phyloP scores from a whole-genome alignment of 495 filamentous ascomycete genomes.

The Penicillium maclennaniae region DNA sequence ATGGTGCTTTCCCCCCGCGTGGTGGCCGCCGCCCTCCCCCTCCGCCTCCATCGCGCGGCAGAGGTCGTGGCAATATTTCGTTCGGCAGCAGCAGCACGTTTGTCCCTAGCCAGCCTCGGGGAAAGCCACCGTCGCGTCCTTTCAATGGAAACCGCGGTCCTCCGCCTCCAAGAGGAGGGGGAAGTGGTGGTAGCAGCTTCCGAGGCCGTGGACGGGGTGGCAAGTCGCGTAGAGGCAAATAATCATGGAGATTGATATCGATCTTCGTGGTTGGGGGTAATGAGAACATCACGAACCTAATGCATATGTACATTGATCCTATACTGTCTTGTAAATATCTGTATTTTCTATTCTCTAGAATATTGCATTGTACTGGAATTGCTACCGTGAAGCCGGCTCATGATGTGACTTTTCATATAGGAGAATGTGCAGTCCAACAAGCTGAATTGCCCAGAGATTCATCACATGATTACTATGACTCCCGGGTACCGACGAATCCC shows the following conservation, averaged over 20 bases:
- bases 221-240: constrained; percentile 3
- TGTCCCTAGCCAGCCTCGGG: constrained; percentile 4
- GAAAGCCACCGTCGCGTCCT: constrained; percentile 4
- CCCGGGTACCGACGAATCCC: constrained; percentile 50
- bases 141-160: constrained; percentile 4
- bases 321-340: not conserved
- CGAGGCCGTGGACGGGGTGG: constrained; percentile 4
- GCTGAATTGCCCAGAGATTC: not conserved
- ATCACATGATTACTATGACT: constrained; percentile 13
- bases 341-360: not conserved
- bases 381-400: not conserved
- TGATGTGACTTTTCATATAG: not conserved
- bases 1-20: constrained; percentile 15
- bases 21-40: constrained; percentile 19
- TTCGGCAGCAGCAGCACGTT: constrained; percentile 13
- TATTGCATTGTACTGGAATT: not conserved
- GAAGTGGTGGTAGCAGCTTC: constrained; percentile 3
- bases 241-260: not conserved
- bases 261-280: not conserved
- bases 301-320: not conserved
- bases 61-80: constrained; percentile 28
- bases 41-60: constrained; percentile 17
- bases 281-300: not conserved
- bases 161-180: constrained; percentile 15
- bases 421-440: not conserved